phyloP scores from a whole-genome alignment of 495 filamentous ascomycete genomes.

The Apodospora peruviana region DNA sequence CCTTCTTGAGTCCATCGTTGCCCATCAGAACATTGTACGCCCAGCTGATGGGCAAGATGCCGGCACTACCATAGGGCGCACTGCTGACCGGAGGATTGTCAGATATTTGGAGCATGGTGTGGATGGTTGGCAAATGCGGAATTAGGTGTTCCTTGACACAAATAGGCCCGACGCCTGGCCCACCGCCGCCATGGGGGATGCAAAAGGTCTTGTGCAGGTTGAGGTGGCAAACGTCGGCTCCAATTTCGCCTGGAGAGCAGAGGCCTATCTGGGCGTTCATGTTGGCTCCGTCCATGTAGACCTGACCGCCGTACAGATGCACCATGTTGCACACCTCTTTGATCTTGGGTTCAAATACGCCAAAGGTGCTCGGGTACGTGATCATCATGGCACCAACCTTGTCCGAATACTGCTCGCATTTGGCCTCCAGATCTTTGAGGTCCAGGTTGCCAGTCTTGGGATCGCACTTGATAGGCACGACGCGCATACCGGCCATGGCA shows the following conservation, averaged over 20 bases:
- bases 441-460: conserved; percentile 85
- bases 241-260: conserved; percentile 94
- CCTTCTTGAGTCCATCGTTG: conserved; percentile 80
- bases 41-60: conserved; percentile 95
- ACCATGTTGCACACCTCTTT: conserved; percentile 83
- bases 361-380: conserved; percentile 96
- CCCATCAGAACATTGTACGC: conserved; percentile 99
- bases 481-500: conserved; percentile 96
- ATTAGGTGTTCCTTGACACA: conserved; percentile 81
- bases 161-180: conserved; percentile 92
- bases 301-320: conserved; percentile 84
- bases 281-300: conserved; percentile 99
- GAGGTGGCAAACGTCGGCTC: conserved; percentile 95
- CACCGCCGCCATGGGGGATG: conserved; percentile 95
- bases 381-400: conserved; percentile 96
- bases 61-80: conserved; percentile 85
- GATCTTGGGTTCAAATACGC: conserved; percentile 89
- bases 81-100: conserved; percentile 68
- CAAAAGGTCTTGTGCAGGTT: conserved; percentile 99
- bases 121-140: conserved; percentile 74
- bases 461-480: conserved; percentile 91
- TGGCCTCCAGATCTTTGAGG: conserved; percentile 75
- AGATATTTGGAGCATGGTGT: conserved; percentile 29
- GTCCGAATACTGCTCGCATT: conserved; percentile 80
- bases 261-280: conserved; percentile 99